Evolutionary conservation across 2,329 filamentous ascomycete species (phyloP).

Genomic region (Kalaharituber pfeilii): DNA sequence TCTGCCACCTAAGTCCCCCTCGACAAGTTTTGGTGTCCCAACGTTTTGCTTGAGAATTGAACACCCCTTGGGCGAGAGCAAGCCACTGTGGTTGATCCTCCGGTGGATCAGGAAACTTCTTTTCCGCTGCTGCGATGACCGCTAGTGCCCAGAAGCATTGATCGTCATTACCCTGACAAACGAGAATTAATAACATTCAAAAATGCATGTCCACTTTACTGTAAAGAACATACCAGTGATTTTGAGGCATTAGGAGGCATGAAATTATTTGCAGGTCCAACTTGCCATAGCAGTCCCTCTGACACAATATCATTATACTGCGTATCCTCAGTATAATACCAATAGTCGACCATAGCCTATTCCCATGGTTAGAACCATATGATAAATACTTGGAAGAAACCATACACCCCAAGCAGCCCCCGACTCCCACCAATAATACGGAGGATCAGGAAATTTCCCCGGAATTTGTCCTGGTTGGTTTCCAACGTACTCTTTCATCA

Average conservation of each 20-base stretch:
- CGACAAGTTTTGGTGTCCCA: slow-evolving; percentile 53
- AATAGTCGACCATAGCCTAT: slow-evolving; percentile 56
- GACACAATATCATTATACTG: slow-evolving; percentile 51
- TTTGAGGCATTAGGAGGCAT: slow-evolving; percentile 57
- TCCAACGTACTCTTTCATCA: slow-evolving; percentile 14
- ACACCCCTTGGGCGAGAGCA: slow-evolving; percentile 50
- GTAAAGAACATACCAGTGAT: slow-evolving; percentile 20
- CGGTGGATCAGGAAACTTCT: slow-evolving; percentile 47
- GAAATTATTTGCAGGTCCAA: slow-evolving; percentile 54
- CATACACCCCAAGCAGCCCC: slow-evolving; percentile 19
- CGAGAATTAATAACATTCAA: slow-evolving; percentile 2
- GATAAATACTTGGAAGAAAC: not conserved
- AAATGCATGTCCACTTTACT: slow-evolving; percentile 1
- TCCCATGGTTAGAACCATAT: not conserved
- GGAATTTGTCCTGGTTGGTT: slow-evolving; percentile 15
- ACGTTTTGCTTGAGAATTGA: slow-evolving; percentile 49
- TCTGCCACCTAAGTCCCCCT: slow-evolving; percentile 68
- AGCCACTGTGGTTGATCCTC: slow-evolving; percentile 44
- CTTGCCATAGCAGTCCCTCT: slow-evolving; percentile 56
- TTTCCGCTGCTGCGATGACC: slow-evolving; percentile 50
- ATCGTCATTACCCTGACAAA: slow-evolving; percentile 49
- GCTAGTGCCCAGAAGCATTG: slow-evolving; percentile 58
- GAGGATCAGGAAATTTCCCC: slow-evolving; percentile 15
- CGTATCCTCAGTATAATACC: slow-evolving; percentile 61
- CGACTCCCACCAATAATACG: slow-evolving; percentile 21